Base-by-base conservation (phyloP, 2,329 filamentous ascomycete genomes). In the Talaromyces sp. region DNA sequence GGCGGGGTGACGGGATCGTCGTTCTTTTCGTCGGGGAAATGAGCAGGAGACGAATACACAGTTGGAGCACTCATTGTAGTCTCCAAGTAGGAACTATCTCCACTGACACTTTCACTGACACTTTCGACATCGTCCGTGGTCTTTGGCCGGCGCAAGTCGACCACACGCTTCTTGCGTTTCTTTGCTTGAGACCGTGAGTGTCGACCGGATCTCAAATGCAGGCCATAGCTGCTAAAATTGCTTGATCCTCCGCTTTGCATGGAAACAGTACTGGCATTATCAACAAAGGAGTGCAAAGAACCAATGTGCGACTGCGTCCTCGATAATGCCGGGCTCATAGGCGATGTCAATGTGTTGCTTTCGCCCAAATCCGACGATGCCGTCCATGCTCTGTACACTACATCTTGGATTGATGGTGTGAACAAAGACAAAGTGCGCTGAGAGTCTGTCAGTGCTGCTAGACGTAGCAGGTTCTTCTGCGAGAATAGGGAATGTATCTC, bases 401-500 rank as follows among this genome's bases (percentile, higher is more conserved):
- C 90, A 73, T 97, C 91, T 57, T 86, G 82, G 61, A 97, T 93
- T n/a, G 88, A 86, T 0, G 93, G 92, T 1, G 93, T 97, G 71
- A 96, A 96, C 0, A 97, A 80, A 4, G 92, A 96, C 35, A 97
- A 78, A 0, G 94, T 97, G 54, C 90, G 87, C 68, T 97, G 92
- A 2, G 92, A 96, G 69, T 96, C 89, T 3, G 86, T 92, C 60
- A 99, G 79, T 0, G 91, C 85, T 26, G 89, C 91, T 12, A 99
- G 80, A 56, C 90, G 88, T 26, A 96, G 77, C 41, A 97, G 80
- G 68, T 96, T 97, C 82, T 96, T 96, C 70, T 96, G 91, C 0
- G 93, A 97, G 73, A 99, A 97, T 6, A 96, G 83, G 0, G 91
- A 92, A 72, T 96, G 91, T 21, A 89, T 85, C 70, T 96, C 92